Percentiles rank a stretch among this genome's conserved stretches.
These are phyloP conservation scores for Barbarea vulgaris DNA, from an alignment of 345 rosid genomes.

Conservation along the genomic window DNA sequence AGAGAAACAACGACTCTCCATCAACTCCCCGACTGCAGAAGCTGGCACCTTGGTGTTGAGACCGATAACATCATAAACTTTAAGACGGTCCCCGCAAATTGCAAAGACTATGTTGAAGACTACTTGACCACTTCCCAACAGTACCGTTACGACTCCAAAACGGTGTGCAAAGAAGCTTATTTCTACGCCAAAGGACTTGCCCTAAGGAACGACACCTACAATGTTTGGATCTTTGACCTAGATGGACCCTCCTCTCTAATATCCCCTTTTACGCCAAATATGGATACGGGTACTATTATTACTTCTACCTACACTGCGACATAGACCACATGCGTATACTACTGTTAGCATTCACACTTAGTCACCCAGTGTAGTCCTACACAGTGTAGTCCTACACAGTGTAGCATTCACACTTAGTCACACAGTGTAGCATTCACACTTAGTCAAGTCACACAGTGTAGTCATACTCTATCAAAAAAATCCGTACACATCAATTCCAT, in stretches of 20 bases:
- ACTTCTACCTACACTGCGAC: no score
- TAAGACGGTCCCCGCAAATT: conserved; percentile 49
- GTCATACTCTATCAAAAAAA: no score
- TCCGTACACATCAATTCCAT: no score
- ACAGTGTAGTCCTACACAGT: no score
- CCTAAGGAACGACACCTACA: conserved; percentile 49
- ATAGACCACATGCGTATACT: no score
- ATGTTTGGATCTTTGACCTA: conserved; percentile 62
- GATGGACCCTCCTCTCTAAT: conserved; percentile 67
- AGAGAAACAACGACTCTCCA: conserved; percentile 21
- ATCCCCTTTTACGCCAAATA: conserved; percentile 50
- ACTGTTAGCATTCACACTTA: no score
- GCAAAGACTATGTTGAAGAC: conserved; percentile 57
- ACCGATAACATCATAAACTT: conserved; percentile 52
- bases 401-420: no score
- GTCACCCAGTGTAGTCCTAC: no score
- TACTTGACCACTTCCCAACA: conserved; percentile 35
- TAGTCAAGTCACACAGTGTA: no score
- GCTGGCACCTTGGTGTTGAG: conserved; percentile 76
- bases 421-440: no score
- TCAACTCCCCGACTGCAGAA: conserved; percentile 47
- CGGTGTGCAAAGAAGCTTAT: conserved; percentile 44
- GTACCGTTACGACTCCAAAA: conserved; percentile 51
- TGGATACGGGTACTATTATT: conserved; percentile 69
- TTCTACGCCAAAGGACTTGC: conserved; percentile 46